Base-by-base conservation (phyloP, 805 yeast genomes). In the Kodamaea sagamina region DNA sequence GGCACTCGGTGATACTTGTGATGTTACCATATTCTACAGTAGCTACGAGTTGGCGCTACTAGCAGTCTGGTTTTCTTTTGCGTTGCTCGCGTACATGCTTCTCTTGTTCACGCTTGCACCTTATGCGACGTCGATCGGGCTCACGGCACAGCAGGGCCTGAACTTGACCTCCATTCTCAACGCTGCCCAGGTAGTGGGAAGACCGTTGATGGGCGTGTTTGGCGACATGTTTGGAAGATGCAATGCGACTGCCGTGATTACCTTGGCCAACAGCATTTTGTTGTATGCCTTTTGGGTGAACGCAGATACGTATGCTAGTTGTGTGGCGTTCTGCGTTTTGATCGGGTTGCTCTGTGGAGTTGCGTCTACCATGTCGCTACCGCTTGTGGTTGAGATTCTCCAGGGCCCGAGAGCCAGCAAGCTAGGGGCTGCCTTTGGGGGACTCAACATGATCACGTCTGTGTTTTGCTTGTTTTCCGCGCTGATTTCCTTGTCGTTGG, bases 401-500 rank as follows among this genome's bases (percentile, higher is more conserved):
- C 41, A 37, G 9, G 43, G 34, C 10, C 17, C 18, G 9, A 36
- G 31, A 4, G 24, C 35, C n/a, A 51, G 55, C n/a, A 53, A 57
- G 36, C 45, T 67, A 12, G 67, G 72, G 1, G 65, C 71, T 4
- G 72, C 65, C 3, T 69, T 73, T 72, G 57, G 68, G 1, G 63
- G 61, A 0, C 45, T 68, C 43, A 68, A 68, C 43, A 57, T 67
- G 13, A 47, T 60, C 6, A 66, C 58, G 4, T 47, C 59, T 5
- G 32, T 58, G 3, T 57, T 67, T 19, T 57, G 72, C 4, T 58
- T 81, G 22, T 68, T 72, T 1, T 65, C 79, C 3, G 86, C 81
- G 59, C 70, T 78, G 5, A 73, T 79, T 40, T 84, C 80, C 0
- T 72, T 81, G 45, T 69, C 78, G 2, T 55, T 80, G 12, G 32